Percentiles rank a stretch among this genome's conserved stretches.
phyloP scores from a whole-genome alignment of 108 stramenopile species.

The Fistulifera pelliculosa region DNA sequence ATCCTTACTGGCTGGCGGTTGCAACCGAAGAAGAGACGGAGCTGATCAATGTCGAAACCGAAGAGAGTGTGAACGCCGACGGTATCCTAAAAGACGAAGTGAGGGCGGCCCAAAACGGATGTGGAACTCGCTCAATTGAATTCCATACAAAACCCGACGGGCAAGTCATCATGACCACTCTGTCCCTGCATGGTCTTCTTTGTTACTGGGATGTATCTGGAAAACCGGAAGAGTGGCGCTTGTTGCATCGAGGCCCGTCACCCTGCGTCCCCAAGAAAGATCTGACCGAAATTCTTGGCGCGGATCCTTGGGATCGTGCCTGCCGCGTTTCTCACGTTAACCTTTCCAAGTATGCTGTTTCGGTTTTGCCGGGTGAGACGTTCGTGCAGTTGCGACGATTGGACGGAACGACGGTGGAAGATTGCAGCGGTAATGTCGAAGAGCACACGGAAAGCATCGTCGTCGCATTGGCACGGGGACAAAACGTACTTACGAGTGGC shows the following conservation, averaged over 20 bases:
- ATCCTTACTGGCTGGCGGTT: slow-evolving; percentile 33
- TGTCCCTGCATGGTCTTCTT: slow-evolving; percentile 61
- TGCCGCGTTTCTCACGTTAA: slow-evolving; percentile 19
- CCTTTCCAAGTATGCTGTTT: neutral
- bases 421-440: no score
- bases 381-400: slow-evolving; percentile 30
- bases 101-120: slow-evolving; percentile 24
- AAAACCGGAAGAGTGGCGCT: slow-evolving; percentile 21
- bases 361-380: slow-evolving; percentile 33
- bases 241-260: slow-evolving; percentile 21
- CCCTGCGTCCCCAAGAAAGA: slow-evolving; percentile 32
- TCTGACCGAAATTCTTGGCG: slow-evolving; percentile 41
- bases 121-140: slow-evolving; percentile 44
- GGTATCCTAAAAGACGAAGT: slow-evolving; percentile 27
- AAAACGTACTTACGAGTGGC: slow-evolving; percentile 78
- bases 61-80: slow-evolving; percentile 7
- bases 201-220: slow-evolving; percentile 40
- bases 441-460: slow-evolving; percentile 58
- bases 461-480: slow-evolving; percentile 93
- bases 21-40: slow-evolving; percentile 50
- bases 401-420: neutral
- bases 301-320: slow-evolving; percentile 49
- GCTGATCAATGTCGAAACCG: slow-evolving; percentile 35
- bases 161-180: slow-evolving; percentile 15
- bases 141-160: slow-evolving; percentile 8